Base-by-base conservation (phyloP, 306 rosid genomes). In the Cucurbita argyrosperma region DNA sequence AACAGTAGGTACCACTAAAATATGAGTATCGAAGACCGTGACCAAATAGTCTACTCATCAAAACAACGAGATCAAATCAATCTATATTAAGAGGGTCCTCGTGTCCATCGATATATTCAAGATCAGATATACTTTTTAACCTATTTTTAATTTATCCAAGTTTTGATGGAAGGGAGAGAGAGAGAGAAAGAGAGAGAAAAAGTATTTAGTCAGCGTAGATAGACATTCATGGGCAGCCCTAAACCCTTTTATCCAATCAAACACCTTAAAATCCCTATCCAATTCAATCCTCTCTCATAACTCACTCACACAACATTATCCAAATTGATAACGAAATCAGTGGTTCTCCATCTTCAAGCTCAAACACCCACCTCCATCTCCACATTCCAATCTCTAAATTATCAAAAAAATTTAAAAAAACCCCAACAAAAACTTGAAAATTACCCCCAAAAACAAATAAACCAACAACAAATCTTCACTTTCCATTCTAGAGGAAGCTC, bases 221-320 rank as follows among this genome's bases (percentile, higher is more conserved):
- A 26, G 15, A 1, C 14, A 40, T 7, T 61, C 65, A 40, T 40
- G 35, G 43, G 50, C 50, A 40, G 11, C 37, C 50, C 68, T 38
- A 45, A 51, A 50, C 15, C 30, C 74, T 58, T 56, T 56, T 74
- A 74, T 74, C 68, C 77, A 74, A 74, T 58, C 67, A 74, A 74
- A 74, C 19, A 74, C 77, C 76, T 52, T 37, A 72, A 72, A 72
- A 30, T 55, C 50, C 64, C 76, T 74, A 74, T 67, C 73, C 66
- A 46, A 15, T 21, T 55, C 49, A 35, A 57, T 59, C 64, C 64
- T 53, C 11, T 39, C 8, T 53, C 64, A 71, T 60, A 10, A 6
- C 60, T 38, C 49, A 72, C 76, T 57, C 63, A 5, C 63, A 12
- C 1, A 59, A 13, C 65, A 21, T 45, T 74, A 74, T 74, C 77